Evolutionary conservation across 768 basidiomycete species (phyloP).

Genomic region (Tricholomella constricta): DNA sequence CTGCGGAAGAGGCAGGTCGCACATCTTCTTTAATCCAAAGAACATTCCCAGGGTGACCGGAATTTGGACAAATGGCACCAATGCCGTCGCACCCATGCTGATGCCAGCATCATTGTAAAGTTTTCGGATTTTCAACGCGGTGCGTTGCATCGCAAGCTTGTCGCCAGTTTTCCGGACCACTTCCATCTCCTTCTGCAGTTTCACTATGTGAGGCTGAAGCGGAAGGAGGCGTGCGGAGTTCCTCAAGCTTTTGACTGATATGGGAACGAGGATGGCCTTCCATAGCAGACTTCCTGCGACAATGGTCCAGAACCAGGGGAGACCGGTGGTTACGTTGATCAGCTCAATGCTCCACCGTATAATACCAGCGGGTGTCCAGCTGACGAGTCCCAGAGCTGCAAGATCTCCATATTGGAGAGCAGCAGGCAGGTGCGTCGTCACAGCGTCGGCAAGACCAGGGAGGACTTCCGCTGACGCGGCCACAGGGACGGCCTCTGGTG

Average conservation of each 20-base stretch:
- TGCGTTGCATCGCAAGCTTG: slow-evolving; percentile 50
- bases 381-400: slow-evolving; percentile 61
- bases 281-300: slow-evolving; percentile 62
- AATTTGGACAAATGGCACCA: slow-evolving; percentile 62
- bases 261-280: slow-evolving; percentile 61
- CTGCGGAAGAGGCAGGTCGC: slow-evolving; percentile 70
- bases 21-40: slow-evolving; percentile 75
- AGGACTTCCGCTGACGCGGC: slow-evolving; percentile 10
- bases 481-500: neutral
- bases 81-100: slow-evolving; percentile 53
- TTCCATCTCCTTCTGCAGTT: slow-evolving; percentile 47
- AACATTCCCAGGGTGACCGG: slow-evolving; percentile 82
- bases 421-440: slow-evolving; percentile 32
- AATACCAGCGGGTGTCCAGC: slow-evolving; percentile 67
- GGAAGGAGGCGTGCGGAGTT: slow-evolving; percentile 62
- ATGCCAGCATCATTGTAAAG: slow-evolving; percentile 70
- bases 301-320: slow-evolving; percentile 88
- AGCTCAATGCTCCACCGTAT: slow-evolving; percentile 65
- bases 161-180: slow-evolving; percentile 35
- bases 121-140: slow-evolving; percentile 52
- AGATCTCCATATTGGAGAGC: slow-evolving; percentile 75
- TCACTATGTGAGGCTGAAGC: slow-evolving; percentile 53
- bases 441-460: slow-evolving; percentile 24
- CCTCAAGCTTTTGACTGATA: slow-evolving; percentile 56
- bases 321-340: slow-evolving; percentile 65